Evolutionary conservation across 2,329 filamentous ascomycete species (phyloP).

Genomic region (Coniochaeta sp.): DNA sequence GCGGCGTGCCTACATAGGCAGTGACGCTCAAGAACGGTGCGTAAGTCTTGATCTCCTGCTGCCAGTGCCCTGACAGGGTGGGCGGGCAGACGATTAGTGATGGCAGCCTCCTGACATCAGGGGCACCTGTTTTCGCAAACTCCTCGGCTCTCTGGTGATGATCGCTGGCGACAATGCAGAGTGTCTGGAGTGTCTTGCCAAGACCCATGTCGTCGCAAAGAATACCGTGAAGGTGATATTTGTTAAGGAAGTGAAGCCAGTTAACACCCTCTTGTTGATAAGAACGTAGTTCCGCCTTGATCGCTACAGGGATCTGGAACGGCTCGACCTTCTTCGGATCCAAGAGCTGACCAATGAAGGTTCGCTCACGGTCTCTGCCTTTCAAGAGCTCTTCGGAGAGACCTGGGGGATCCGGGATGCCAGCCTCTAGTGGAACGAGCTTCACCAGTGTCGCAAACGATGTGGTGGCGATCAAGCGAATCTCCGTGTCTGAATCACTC

Average conservation of each 20-base stretch:
- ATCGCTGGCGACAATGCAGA: conserved; percentile 97
- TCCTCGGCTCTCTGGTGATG: conserved; percentile 91
- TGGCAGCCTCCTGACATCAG: conserved; percentile 72
- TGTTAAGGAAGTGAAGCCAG: conserved; percentile 96
- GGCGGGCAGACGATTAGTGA: conserved; percentile 95
- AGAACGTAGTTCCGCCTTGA: conserved; percentile 91
- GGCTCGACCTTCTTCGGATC: conserved; percentile 95
- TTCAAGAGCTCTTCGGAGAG: conserved; percentile 81
- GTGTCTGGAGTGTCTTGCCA: conserved; percentile 92
- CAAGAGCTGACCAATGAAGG: conserved; percentile 93
- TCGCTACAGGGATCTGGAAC: conserved; percentile 89
- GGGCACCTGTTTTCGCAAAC: conserved; percentile 71
- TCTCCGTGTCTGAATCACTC: conserved; percentile 96
- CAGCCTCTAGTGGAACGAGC: conserved; percentile 90
- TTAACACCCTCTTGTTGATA: conserved; percentile 99
- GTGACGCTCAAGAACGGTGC: conserved; percentile 87
- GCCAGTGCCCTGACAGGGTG: conserved; percentile 95
- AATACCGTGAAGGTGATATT: conserved; percentile 95
- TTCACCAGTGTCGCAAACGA: conserved; percentile 97
- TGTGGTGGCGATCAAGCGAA: conserved; percentile 88
- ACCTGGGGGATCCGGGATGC: conserved; percentile 92
- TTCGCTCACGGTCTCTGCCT: conserved; percentile 87
- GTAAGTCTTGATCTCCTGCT: conserved; percentile 93
- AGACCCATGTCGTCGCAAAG: conserved; percentile 99
- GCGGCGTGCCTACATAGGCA: conserved; percentile 84